Evolutionary conservation across 306 rosid species (phyloP), one percentile per base, ranked within the genome.

Genomic region (Corylus americana): DNA sequence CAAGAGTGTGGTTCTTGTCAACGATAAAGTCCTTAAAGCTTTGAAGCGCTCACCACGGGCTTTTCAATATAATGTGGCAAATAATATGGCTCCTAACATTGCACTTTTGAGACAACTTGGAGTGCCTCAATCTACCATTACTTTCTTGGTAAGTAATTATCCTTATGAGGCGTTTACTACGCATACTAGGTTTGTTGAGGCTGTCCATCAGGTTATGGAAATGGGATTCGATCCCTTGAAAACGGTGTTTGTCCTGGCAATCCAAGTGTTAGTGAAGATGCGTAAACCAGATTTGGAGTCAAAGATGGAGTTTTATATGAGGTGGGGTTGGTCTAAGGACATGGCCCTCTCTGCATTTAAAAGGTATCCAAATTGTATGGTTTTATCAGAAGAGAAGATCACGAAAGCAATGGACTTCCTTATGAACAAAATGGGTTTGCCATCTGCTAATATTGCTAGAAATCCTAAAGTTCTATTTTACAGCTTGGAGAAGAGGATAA

Each of bases 251-350:
- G 77, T 79, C 59, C 7, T 13, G 1, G 86, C 86, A 25, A 27
- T 82, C 13, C 54, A 72, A 4, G 69, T 49, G 2, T 14, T 77
- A 1, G 31, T 74, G 14, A 45, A 63, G 20, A 61, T 76, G 35
- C 29, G 47, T 11, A 54, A 54, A 70, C 31, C 29, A 67, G 20
- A 55, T 14, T 4, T 77, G 78, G 81, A 74, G 27, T 2, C 9
- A 35, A 53, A 49, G 22, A 27, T 68, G 18, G 77, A 80, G 62
- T 77, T 79, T 50, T 80, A 80, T 27, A 70, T 29, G 55, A 69
- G 70, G 39, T 83, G 75, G 74, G 83, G 83, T 47, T 83, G 89
- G 89, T 69, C 87, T 0, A 67, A 80, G 20, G 25, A 80, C 12
- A 85, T 54, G 18, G 75, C 71, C n/a, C 17, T 77, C 2, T 7